Evolutionary conservation across 2,329 filamentous ascomycete species (phyloP).

Genomic region (Kalmusia sp.): DNA sequence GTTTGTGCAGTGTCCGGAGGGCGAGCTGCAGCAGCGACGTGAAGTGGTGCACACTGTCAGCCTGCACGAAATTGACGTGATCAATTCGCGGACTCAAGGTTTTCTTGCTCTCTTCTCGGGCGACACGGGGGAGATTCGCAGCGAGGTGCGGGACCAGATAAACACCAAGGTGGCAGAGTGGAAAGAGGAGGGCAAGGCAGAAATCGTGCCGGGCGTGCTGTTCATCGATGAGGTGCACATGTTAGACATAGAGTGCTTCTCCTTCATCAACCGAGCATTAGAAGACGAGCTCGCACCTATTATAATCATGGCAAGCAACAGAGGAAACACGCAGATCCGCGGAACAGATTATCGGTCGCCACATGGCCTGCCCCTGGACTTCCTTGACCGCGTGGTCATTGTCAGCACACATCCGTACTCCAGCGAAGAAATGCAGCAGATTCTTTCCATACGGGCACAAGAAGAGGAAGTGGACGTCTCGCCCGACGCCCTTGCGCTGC

Average conservation of each 20-base stretch:
- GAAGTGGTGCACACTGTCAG: slow-evolving; percentile 97
- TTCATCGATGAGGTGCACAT: slow-evolving; percentile 99
- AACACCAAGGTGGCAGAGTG: slow-evolving; percentile 98
- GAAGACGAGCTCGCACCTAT: slow-evolving; percentile 95
- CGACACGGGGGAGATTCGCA: slow-evolving; percentile 96
- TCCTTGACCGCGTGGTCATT: slow-evolving; percentile 94
- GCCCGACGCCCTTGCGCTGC: slow-evolving; percentile 85
- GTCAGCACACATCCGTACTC: slow-evolving; percentile 90
- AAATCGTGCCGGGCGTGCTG: slow-evolving; percentile 94
- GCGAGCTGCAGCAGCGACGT: slow-evolving; percentile 95
- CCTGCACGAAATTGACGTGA: slow-evolving; percentile 98
- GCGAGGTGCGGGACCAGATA: slow-evolving; percentile 97
- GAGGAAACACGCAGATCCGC: slow-evolving; percentile 87
- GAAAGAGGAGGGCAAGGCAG: slow-evolving; percentile 99
- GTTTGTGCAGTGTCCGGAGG: slow-evolving; percentile 96
- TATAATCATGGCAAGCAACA: slow-evolving; percentile 99
- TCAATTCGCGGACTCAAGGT: slow-evolving; percentile 98
- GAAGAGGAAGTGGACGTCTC: slow-evolving; percentile 96
- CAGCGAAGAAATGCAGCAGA: slow-evolving; percentile 86
- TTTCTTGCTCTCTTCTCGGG: slow-evolving; percentile 97
- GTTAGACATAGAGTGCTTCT: slow-evolving; percentile 99
- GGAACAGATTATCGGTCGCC: slow-evolving; percentile 93
- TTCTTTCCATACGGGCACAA: slow-evolving; percentile 87
- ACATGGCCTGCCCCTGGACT: slow-evolving; percentile 92
- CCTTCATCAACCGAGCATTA: slow-evolving; percentile 95